Conservation (phyloP, 1,284 basidiomycete genomes). For the Naganishia sp. region DNA sequence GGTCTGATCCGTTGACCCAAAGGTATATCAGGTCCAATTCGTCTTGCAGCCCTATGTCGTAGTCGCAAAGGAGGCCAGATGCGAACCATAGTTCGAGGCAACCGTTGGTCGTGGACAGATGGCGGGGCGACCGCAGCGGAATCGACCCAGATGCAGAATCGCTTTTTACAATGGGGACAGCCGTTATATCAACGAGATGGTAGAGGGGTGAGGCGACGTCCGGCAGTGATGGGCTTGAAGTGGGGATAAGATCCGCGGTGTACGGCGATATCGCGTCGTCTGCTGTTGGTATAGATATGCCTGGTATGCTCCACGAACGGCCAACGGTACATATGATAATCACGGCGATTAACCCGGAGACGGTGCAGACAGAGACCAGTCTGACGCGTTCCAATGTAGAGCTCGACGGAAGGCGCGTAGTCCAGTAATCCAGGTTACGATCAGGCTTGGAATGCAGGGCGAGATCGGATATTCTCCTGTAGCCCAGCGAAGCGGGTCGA, state of each 20-base stretch:
- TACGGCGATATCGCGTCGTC: too few relatives aligned
- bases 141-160: neutral
- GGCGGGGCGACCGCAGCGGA: neutral
- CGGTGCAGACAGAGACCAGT: neutral
- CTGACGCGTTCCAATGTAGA: neutral
- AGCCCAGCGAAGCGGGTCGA: neutral
- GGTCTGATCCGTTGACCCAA: conserved; percentile 52
- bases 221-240: neutral
- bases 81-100: conserved; percentile 17
- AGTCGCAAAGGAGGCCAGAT: neutral
- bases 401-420: neutral
- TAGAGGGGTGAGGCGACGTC: conserved; percentile 14
- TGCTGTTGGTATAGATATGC: too few relatives aligned
- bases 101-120: conserved; percentile 1
- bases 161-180: neutral
- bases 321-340: neutral
- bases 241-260: too few relatives aligned
- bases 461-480: conserved; percentile 1
- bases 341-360: conserved; percentile 2
- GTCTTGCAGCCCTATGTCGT: conserved; percentile 10
- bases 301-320: neutral
- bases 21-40: conserved; percentile 15
- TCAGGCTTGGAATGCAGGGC: neutral
- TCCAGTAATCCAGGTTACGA: neutral
- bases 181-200: conserved; percentile 3